Percentiles rank a stretch among this genome's conserved stretches.
Conservation (phyloP, 768 basidiomycete species). For the Dacryopinax spathularia region DNA sequence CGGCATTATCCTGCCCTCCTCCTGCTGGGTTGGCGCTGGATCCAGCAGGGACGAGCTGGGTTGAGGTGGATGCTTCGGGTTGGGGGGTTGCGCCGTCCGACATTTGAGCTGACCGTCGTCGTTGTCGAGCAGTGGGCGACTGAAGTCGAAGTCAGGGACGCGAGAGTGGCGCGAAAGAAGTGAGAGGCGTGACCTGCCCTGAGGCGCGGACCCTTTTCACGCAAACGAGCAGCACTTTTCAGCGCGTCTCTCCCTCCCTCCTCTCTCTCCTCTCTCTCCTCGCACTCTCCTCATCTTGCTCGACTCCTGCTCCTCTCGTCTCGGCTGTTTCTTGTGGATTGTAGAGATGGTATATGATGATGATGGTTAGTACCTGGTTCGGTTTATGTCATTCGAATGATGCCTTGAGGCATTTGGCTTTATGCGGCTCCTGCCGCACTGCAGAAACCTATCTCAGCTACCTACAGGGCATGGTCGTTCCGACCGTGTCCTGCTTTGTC, state of each 20-base stretch:
- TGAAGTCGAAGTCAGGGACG: neutral
- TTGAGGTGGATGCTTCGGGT: neutral
- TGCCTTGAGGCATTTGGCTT: slow-evolving; percentile 92
- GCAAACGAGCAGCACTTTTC: neutral
- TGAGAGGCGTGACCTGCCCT: slow-evolving; percentile 3
- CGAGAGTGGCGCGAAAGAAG: neutral
- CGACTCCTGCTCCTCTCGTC: slow-evolving; percentile 6
- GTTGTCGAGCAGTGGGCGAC: neutral
- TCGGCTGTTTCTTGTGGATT: slow-evolving; percentile 15
- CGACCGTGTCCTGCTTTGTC: slow-evolving; percentile 33
- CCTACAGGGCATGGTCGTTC: slow-evolving; percentile 52
- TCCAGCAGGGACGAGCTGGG: neutral
- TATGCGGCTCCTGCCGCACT: slow-evolving; percentile 54
- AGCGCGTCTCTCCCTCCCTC: neutral
- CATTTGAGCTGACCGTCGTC: neutral
- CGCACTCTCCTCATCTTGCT: slow-evolving; percentile 20
- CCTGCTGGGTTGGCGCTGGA: neutral
- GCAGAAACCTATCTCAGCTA: slow-evolving; percentile 85
- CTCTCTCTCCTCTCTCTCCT: slow-evolving; percentile 24
- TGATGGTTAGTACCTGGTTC: neutral
- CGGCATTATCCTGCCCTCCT: neutral
- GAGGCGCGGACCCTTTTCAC: slow-evolving; percentile 1
- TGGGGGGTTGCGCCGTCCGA: slow-evolving; percentile 57
- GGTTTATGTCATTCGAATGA: no score
- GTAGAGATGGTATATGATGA: slow-evolving; percentile 1